A percentile compares a stretch with the other conserved stretches of the same genome.
Evolutionary conservation across 768 basidiomycete genomes (phyloP).

Genomic region (Boletus eberwhitei): DNA sequence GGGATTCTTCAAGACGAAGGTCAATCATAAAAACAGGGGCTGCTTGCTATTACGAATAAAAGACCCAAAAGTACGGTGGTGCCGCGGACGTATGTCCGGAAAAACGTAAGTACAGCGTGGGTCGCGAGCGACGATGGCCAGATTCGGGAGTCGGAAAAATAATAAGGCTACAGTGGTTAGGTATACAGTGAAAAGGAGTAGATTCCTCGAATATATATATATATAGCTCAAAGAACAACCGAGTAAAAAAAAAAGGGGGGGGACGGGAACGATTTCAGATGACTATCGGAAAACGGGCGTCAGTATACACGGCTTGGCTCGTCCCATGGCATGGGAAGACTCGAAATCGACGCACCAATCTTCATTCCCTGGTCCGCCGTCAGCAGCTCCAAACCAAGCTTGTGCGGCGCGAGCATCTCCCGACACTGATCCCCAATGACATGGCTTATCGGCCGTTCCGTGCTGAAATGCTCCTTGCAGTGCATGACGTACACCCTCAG

Average conservation of each 20-base stretch:
- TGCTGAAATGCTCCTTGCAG: slow-evolving; percentile 72
- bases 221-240: background rate
- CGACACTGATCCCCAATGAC: slow-evolving; percentile 74
- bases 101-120: background rate
- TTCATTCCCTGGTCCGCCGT: slow-evolving; percentile 78
- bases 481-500: slow-evolving; percentile 79
- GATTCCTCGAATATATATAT: slow-evolving; percentile 8
- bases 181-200: slow-evolving; percentile 30
- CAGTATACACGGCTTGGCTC: background rate
- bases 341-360: slow-evolving; percentile 53
- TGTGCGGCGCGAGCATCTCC: slow-evolving; percentile 53
- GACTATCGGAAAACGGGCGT: slow-evolving; percentile 25
- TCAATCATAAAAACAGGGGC: background rate
- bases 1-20: background rate
- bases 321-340: background rate
- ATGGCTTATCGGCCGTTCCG: slow-evolving; percentile 52
- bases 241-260: background rate
- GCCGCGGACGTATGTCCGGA: background rate
- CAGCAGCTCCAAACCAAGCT: slow-evolving; percentile 69
- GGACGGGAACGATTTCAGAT: slow-evolving; percentile 29
- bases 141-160: background rate
- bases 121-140: background rate
- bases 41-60: background rate
- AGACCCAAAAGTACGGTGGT: background rate
- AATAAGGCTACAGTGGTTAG: slow-evolving; percentile 36